phyloP scores from a whole-genome alignment of 2,329 filamentous ascomycete genomes.

The Xylariaceae sp. region DNA sequence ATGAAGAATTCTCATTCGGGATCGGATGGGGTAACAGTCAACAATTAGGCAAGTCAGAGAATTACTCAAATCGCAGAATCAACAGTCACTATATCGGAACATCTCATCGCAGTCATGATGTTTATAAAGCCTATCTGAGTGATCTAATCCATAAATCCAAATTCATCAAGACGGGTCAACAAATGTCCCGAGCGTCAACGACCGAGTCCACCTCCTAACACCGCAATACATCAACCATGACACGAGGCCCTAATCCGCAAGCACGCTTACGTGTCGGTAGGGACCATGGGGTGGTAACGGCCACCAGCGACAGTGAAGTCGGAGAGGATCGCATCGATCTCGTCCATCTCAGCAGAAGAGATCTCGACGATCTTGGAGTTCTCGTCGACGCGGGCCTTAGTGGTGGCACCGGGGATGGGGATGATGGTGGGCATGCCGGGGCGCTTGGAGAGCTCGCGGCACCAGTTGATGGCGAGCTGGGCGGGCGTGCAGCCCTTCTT shows the following conservation, averaged over 20 bases:
- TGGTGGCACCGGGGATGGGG: conserved; percentile 61
- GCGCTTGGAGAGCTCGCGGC: conserved; percentile 43
- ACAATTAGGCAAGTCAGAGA: no score
- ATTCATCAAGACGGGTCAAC: no score
- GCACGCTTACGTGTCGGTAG: conserved; percentile 7
- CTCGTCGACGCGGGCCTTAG: conserved; percentile 50
- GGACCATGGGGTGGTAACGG: conserved; percentile 7
- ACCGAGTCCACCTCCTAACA: no score
- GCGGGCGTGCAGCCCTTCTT: conserved; percentile 55
- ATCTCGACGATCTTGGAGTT: conserved; percentile 50
- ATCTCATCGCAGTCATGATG: no score
- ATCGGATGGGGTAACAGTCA: no score
- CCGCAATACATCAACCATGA: background rate
- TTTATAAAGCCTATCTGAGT: no score
- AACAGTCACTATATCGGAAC: no score
- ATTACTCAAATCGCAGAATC: no score
- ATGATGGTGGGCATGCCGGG: conserved; percentile 54
- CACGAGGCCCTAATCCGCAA: background rate
- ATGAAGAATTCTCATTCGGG: no score
- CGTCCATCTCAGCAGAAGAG: conserved; percentile 44
- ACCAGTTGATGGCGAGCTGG: conserved; percentile 66
- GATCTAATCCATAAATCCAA: no score
- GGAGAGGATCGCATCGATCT: conserved; percentile 45
- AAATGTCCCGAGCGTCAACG: no score
- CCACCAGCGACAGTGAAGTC: conserved; percentile 43